Conservation (phyloP, 345 rosid genomes). For the Pistacia atlantica region DNA sequence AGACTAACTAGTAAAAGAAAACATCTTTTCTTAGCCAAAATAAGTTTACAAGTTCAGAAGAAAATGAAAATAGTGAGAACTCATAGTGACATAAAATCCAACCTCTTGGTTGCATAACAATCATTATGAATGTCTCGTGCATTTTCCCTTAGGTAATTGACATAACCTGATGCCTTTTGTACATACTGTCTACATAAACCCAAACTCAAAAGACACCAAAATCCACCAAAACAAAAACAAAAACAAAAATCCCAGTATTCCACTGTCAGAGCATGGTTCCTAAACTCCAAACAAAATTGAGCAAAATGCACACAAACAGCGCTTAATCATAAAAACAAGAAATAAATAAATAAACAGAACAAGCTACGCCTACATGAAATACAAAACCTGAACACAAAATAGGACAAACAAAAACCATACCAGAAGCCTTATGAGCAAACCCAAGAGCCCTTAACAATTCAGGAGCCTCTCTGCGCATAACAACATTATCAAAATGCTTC, state of each 20-base stretch:
- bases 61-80: background rate
- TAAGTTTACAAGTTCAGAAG: background rate
- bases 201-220: background rate
- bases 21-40: background rate
- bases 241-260: background rate
- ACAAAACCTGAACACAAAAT: background rate
- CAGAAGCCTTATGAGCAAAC: constrained; percentile 14
- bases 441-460: constrained; percentile 15
- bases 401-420: background rate
- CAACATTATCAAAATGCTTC: constrained; percentile 13
- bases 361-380: background rate
- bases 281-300: no score
- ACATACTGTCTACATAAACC: no score
- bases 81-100: background rate
- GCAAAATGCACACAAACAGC: no score
- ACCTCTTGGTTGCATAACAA: background rate
- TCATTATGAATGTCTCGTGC: background rate
- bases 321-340: background rate
- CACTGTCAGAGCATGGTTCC: background rate
- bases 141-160: no score
- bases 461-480: constrained; percentile 10
- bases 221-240: background rate
- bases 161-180: no score
- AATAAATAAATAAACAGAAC: background rate
- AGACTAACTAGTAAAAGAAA: background rate